Evolutionary conservation across 495 filamentous ascomycete genomes (phyloP), one percentile per base, ranked within the genome.

Genomic region (Achaetomiella virescens): DNA sequence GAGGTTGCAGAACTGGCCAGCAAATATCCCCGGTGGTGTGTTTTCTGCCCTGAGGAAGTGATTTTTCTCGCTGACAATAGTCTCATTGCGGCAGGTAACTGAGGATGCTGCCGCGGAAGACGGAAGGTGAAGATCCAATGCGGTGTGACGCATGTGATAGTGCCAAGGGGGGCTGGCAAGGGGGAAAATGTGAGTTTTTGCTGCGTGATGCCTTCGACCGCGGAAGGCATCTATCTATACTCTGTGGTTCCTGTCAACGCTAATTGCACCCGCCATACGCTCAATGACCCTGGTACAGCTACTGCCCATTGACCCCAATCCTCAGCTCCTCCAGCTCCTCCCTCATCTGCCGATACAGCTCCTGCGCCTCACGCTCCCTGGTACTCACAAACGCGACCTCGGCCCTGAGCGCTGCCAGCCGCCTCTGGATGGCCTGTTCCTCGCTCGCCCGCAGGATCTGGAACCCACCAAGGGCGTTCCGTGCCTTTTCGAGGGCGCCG

Each of bases 341-440:
- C 66, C 79, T 90, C 55, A 82, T 78, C 55, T 69, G 73, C 65
- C 86, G 78, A 66, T 92, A 97, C 60, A 86, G 67, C 55, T 97
- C 90, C 71, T 98, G 95, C 27, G 88, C 89, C 75, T 96, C 90
- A 47, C 89, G 78, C 76, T 96, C 92, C 54, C 91, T 79, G 55
- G 83, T 84, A 66, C 83, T 86, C 21, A 97, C 81, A 67, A 90
- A 90, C 15, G 77, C 80, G 20, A 95, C 91, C 65, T 96, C 90
- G n/a, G 83, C 83, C 41, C 87, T 82, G 48, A 97, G 74, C 29
- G 76, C 78, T 64, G 89, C 90, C 40, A 97, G 70, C 40, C 95
- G 77, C 48, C 83, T 73, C 49, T 78, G 75, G 42, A 96, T 77
- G 6, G 88, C 88, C 1, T 84, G 81, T 55, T 88, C 81, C 69